Percentiles rank a stretch among this genome's conserved stretches.
These are phyloP conservation scores for Epichloe typhina DNA, from an alignment of 2,329 filamentous ascomycete genomes.

Conservation along the genomic window DNA sequence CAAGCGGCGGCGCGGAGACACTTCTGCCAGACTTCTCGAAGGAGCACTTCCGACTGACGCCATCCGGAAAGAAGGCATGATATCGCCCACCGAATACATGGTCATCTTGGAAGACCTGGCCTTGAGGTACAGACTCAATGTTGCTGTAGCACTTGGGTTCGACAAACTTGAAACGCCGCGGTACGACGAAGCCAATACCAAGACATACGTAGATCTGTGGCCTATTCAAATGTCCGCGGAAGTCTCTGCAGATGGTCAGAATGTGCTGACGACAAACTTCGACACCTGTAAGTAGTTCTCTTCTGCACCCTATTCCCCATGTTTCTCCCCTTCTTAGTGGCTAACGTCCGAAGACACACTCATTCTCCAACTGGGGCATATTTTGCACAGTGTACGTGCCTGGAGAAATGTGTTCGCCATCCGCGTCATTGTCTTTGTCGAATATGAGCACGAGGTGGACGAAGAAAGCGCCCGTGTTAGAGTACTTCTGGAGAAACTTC, in stretches of 20 bases:
- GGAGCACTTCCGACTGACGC: slow-evolving; percentile 54
- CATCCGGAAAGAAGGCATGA: slow-evolving; percentile 53
- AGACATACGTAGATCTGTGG: slow-evolving; percentile 80
- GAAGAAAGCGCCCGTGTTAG: slow-evolving; percentile 63
- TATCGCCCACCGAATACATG: slow-evolving; percentile 61
- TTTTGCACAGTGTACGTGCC: slow-evolving; percentile 65
- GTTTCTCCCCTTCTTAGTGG: no score
- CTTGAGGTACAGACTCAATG: slow-evolving; percentile 66
- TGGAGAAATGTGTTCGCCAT: slow-evolving; percentile 65
- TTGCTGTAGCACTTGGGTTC: slow-evolving; percentile 74
- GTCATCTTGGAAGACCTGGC: slow-evolving; percentile 74
- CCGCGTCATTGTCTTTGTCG: slow-evolving; percentile 75
- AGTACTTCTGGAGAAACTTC: slow-evolving; percentile 62
- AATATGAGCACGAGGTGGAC: slow-evolving; percentile 72
- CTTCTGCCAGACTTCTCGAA: slow-evolving; percentile 41
- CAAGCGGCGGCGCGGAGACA: slow-evolving; percentile 35
- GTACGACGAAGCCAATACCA: slow-evolving; percentile 41
- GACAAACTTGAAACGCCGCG: slow-evolving; percentile 61
- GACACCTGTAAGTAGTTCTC: slow-evolving; percentile 56
- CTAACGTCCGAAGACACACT: slow-evolving; percentile 41
- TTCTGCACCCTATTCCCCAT: not conserved
- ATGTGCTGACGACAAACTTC: slow-evolving; percentile 73
- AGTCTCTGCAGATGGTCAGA: slow-evolving; percentile 52
- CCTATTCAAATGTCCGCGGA: slow-evolving; percentile 90
- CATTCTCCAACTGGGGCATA: slow-evolving; percentile 78